phyloP scores from a whole-genome alignment of 2,329 filamentous ascomycete species.

The Clonostachys byssicola region DNA sequence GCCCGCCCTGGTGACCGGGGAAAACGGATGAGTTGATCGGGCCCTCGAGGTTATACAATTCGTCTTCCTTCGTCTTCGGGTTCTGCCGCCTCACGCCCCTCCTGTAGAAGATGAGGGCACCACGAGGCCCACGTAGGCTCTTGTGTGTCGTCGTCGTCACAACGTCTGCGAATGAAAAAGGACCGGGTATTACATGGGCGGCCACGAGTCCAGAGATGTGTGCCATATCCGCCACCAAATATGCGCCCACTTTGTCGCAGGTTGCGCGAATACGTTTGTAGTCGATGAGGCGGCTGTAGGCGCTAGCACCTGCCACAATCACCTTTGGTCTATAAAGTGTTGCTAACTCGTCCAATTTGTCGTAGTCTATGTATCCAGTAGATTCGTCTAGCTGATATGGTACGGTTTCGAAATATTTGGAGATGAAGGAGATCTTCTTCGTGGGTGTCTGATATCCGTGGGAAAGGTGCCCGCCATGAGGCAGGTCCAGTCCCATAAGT shows the following conservation, averaged over 20 bases:
- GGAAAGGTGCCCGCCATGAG: constrained; percentile 91
- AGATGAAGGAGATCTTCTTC: constrained; percentile 95
- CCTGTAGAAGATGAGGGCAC: constrained; percentile 98
- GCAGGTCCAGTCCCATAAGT: constrained; percentile 94
- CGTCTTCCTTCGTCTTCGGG: constrained; percentile 80
- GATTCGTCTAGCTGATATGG: constrained; percentile 89
- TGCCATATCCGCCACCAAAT: constrained; percentile 93
- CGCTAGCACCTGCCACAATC: constrained; percentile 90
- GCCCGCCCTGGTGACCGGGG: constrained; percentile 95
- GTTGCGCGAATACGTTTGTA: constrained; percentile 90
- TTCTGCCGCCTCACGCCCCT: constrained; percentile 83
- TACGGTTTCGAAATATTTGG: constrained; percentile 97
- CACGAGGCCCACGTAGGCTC: constrained; percentile 88
- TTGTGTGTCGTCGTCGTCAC: constrained; percentile 99
- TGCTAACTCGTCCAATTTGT: constrained; percentile 82
- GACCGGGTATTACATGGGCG: constrained; percentile 84
- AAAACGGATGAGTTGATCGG: constrained; percentile 97
- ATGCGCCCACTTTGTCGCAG: constrained; percentile 85
- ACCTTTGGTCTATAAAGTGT: constrained; percentile 91
- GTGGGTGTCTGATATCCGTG: constrained; percentile 96
- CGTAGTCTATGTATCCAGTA: constrained; percentile 94
- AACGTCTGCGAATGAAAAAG: constrained; percentile 86
- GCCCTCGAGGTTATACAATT: constrained; percentile 83
- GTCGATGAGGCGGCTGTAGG: constrained; percentile 94
- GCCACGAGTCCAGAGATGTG: constrained; percentile 95